Percentiles rank a stretch among this genome's conserved stretches.
Evolutionary conservation across 148 eudicot genomes (phyloP).

Genomic region (Vaccinium myrtillus): DNA sequence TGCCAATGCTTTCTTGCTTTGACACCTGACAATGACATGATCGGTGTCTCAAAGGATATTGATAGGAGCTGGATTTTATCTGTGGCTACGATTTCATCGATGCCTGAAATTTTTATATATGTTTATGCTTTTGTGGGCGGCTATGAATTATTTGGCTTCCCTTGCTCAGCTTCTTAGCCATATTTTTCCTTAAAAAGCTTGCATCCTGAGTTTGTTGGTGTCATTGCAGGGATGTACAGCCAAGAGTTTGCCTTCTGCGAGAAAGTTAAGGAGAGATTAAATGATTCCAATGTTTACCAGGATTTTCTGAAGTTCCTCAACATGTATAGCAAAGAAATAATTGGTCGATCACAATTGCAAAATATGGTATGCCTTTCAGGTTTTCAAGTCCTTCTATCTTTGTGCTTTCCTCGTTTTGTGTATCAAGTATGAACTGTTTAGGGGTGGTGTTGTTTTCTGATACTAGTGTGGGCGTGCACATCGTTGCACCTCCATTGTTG

Average conservation of each 20-base stretch:
- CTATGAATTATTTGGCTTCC: background rate
- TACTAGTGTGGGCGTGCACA: background rate
- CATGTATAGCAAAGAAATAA: slow-evolving; percentile 30
- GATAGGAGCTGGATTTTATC: background rate
- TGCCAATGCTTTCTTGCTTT: background rate
- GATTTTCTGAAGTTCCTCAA: slow-evolving; percentile 41
- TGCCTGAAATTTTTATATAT: background rate
- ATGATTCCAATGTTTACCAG: slow-evolving; percentile 33
- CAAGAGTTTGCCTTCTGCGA: slow-evolving; percentile 41
- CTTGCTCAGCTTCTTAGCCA: background rate
- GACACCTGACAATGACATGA: background rate
- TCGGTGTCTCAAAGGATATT: background rate
- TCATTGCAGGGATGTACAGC: slow-evolving; percentile 39
- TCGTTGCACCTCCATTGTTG: background rate
- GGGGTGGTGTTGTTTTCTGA: background rate
- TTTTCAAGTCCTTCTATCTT: background rate
- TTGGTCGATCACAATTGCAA: slow-evolving; percentile 36
- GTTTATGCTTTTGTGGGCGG: background rate
- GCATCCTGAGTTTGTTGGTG: slow-evolving; percentile 7
- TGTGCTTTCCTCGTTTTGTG: background rate
- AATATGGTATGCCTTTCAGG: slow-evolving; percentile 29
- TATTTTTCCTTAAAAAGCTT: background rate
- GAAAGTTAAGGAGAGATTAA: slow-evolving; percentile 48
- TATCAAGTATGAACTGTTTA: background rate
- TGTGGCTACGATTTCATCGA: background rate